These are phyloP conservation scores for Wickerhamomyces subpelliculosus DNA, from an alignment of 805 yeast species.

Conservation along the genomic window DNA sequence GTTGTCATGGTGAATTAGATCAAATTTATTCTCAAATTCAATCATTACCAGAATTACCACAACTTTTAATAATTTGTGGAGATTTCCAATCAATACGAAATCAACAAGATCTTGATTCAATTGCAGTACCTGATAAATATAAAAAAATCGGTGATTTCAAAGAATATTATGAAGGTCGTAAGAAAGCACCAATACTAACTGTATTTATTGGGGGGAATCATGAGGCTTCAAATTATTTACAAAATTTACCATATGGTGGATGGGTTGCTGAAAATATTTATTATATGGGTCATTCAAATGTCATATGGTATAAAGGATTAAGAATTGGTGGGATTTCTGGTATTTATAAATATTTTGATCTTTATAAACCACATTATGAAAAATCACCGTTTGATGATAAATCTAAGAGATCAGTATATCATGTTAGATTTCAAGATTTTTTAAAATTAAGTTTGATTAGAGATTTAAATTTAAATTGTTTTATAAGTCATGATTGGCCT, in stretches of 20 bases:
- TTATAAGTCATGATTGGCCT: constrained; percentile 95
- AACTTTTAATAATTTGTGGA: constrained; percentile 74
- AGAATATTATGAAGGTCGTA: constrained; percentile 54
- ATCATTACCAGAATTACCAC: constrained; percentile 29
- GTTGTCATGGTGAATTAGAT: constrained; percentile 79
- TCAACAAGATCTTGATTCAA: constrained; percentile 53
- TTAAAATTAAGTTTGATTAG: constrained; percentile 43
- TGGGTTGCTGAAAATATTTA: constrained; percentile 89
- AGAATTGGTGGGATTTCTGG: constrained; percentile 83
- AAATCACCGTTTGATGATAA: constrained; percentile 40
- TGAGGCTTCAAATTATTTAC: constrained; percentile 75
- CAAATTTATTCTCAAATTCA: constrained; percentile 40
- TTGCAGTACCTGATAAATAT: constrained; percentile 79
- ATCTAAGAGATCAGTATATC: constrained; percentile 58
- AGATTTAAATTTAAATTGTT: constrained; percentile 38
- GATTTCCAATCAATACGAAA: constrained; percentile 83
- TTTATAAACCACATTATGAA: constrained; percentile 34
- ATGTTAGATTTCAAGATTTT: constrained; percentile 53
- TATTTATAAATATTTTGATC: constrained; percentile 54
- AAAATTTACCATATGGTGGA: constrained; percentile 77
- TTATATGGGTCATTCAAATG: constrained; percentile 74
- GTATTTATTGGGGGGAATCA: constrained; percentile 93
- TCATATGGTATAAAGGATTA: constrained; percentile 68
- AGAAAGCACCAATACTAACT: constrained; percentile 67
- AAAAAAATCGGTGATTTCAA: constrained; percentile 72